Conservation (phyloP, 2,329 filamentous ascomycete species). For the Verticillium nonalfalfae region DNA sequence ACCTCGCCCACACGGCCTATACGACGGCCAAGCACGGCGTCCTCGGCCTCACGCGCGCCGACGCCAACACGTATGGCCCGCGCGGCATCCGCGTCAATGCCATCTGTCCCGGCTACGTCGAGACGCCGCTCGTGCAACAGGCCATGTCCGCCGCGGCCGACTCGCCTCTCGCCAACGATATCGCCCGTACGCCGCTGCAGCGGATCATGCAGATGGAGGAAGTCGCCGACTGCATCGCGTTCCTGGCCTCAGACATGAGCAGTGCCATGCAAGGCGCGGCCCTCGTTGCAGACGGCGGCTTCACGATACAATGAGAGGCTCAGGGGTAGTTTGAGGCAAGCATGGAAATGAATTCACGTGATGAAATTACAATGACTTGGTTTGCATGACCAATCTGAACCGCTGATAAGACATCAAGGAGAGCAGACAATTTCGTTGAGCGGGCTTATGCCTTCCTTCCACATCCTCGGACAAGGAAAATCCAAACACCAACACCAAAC, state of each 20-base stretch:
- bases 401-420: too few relatives aligned
- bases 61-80: conserved; percentile 44
- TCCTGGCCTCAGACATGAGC: conserved; percentile 43
- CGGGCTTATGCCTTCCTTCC: not conserved
- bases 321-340: not conserved
- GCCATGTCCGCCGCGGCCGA: conserved; percentile 15
- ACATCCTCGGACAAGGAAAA: not conserved
- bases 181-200: conserved; percentile 38
- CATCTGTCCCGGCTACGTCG: conserved; percentile 48
- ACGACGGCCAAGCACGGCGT: conserved; percentile 45
- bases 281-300: conserved; percentile 41
- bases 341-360: not conserved
- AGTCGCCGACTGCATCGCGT: conserved; percentile 45
- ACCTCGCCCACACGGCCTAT: conserved; percentile 38
- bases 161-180: conserved; percentile 26
- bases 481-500: not conserved
- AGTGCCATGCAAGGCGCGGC: conserved; percentile 45
- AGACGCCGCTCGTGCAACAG: conserved; percentile 29
- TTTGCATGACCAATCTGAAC: not conserved
- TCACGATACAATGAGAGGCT: conserved; percentile 18
- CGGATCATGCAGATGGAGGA: conserved; percentile 42
- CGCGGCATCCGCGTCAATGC: conserved; percentile 52
- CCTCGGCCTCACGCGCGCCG: conserved; percentile 45
- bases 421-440: too few relatives aligned
- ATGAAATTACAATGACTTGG: not conserved